Evolutionary conservation across 202 grass and related monocot species (phyloP).

Genomic region (Panicum hallii): DNA sequence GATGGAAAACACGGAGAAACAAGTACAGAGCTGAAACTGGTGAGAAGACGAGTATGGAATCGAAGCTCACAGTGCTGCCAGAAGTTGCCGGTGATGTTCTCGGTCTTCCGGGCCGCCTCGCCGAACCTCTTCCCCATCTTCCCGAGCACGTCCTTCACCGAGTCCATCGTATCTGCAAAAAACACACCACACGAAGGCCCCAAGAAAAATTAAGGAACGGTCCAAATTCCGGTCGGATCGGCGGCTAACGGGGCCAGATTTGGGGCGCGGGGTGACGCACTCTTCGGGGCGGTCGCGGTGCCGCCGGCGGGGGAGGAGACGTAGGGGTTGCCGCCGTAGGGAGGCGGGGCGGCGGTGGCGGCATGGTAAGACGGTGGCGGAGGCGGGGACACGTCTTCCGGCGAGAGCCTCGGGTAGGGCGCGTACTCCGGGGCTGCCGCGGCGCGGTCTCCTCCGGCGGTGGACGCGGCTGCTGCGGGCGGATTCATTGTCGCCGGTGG

Average conservation of each 20-base stretch:
- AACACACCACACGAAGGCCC: neutral
- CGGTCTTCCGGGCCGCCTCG: conserved; percentile 92
- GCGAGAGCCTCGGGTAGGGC: conserved; percentile 71
- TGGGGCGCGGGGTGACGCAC: conserved; percentile 38
- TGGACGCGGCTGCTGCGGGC: conserved; percentile 42
- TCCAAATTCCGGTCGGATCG: neutral
- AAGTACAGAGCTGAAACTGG: neutral
- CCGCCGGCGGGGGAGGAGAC: conserved; percentile 47
- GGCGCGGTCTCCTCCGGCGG: conserved; percentile 28
- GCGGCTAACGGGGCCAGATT: conserved; percentile 14
- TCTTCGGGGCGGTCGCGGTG: conserved; percentile 49
- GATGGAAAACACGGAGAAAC: neutral
- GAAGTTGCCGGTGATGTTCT: conserved; percentile 85
- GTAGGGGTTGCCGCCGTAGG: conserved; percentile 62
- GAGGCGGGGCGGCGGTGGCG: conserved; percentile 47
- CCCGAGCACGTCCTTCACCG: conserved; percentile 87
- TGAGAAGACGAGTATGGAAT: neutral
- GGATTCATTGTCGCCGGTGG: conserved; percentile 56
- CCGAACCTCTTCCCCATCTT: conserved; percentile 90
- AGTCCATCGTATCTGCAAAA: conserved; percentile 75
- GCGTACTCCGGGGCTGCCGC: conserved; percentile 56
- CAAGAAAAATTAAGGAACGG: neutral
- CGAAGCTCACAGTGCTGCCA: conserved; percentile 90
- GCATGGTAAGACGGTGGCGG: conserved; percentile 57
- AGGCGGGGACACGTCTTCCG: conserved; percentile 75